Base-by-base conservation (phyloP, 108 stramenopile genomes). In the Pseudonitzschia multiseries region DNA sequence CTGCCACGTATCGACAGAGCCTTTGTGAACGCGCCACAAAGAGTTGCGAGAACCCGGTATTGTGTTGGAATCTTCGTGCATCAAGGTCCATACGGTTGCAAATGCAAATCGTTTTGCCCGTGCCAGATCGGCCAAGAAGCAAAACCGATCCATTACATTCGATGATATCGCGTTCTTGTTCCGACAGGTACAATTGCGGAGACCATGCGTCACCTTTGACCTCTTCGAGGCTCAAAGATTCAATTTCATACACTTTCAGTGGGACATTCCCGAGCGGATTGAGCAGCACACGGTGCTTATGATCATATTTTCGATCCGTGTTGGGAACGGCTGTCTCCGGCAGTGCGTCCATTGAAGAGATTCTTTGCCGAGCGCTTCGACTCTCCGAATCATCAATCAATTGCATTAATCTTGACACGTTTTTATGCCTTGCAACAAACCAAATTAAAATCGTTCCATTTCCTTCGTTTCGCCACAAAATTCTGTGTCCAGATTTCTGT, bases 81-180 rank as follows among this genome's bases (percentile, higher is more conserved):
- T 87, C 86, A 66, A 65, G 61, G 17, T 82, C 79, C 56, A 87
- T 84, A 17, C 83, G 66, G 66, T 81, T 79, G 73, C 52, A 48
- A 3, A 81, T 79, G 64, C 83, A 83, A 53, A 87, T 33, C 9
- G 86, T 87, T 68, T 87, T 84, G 22, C 86, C 86, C 15, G 82
- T 81, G 14, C 86, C 86, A 46, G 61, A 66, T 56, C 86, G 44
- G 0, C 86, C 86, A 14, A 87, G 63, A 26, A 87, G 43, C 36
- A 84, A 26, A 9, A 84, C 82, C 2, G 86, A 79, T 14, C 86
- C 84, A 24, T 72, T 43, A 21, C 32, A 63, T 52, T 84, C 76
- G 14, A 83, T 84, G 3, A 82, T 51, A 33, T 56, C 61, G 26
- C 70, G 69, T 74, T 87, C 86, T 48, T 75, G 81, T 4, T 50